These are phyloP conservation scores for Gomphus bonarii DNA, from an alignment of 1,284 basidiomycete species.

Conservation along the genomic window DNA sequence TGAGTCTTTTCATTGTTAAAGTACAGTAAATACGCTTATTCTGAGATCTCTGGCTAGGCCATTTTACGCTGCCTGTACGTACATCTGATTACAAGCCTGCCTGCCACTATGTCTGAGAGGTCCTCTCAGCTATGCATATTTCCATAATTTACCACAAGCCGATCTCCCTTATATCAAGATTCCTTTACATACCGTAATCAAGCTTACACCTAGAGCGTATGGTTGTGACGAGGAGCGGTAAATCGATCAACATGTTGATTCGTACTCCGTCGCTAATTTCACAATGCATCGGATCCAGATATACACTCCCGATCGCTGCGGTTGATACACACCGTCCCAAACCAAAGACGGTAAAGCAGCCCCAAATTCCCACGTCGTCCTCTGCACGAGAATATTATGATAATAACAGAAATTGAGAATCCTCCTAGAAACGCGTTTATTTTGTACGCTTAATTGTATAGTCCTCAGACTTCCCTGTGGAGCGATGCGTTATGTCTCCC, in stretches of 20 bases:
- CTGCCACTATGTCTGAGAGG: not conserved
- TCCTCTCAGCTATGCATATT: slow-evolving; percentile 75
- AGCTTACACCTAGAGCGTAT: slow-evolving; percentile 96
- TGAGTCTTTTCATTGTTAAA: slow-evolving; percentile 21
- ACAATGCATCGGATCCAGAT: slow-evolving; percentile 32
- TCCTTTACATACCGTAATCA: slow-evolving; percentile 94
- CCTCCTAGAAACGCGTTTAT: not conserved
- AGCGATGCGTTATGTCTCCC: not conserved
- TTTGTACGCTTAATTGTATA: not conserved
- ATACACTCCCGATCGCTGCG: slow-evolving; percentile 78
- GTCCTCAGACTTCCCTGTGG: not conserved
- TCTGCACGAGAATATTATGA: slow-evolving; percentile 8
- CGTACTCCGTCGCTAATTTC: not conserved
- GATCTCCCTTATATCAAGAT: slow-evolving; percentile 98
- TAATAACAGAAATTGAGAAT: too few relatives aligned
- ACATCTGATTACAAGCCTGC: not conserved
- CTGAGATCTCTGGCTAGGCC: slow-evolving; percentile 37
- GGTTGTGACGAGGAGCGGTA: slow-evolving; percentile 96
- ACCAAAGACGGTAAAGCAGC: slow-evolving; percentile 33
- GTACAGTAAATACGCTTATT: not conserved
- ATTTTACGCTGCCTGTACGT: slow-evolving; percentile 83
- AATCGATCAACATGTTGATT: slow-evolving; percentile 12
- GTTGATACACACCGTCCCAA: slow-evolving; percentile 94
- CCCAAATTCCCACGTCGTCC: not conserved
- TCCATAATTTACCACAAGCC: slow-evolving; percentile 85